These are phyloP conservation scores for Solanum raphanifolium DNA, from an alignment of 257 asterid genomes.

Conservation along the genomic window DNA sequence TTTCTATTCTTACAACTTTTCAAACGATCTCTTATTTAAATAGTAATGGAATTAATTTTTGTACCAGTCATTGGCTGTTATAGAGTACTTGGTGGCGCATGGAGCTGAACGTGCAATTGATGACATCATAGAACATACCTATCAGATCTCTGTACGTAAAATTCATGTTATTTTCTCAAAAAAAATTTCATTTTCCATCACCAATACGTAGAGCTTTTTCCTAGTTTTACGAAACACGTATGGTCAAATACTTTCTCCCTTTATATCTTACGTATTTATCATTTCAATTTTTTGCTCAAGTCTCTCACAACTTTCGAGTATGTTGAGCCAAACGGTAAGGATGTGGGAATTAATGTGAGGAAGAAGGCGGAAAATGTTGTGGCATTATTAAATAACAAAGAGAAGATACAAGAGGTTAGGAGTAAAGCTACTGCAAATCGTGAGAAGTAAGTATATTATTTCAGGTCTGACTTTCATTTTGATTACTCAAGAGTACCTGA, in stretches of 20 bases:
- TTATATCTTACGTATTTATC: background rate
- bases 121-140: slow-evolving; percentile 87
- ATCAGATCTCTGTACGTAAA: slow-evolving; percentile 76
- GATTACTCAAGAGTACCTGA: background rate
- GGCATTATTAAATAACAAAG: slow-evolving; percentile 71
- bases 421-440: slow-evolving; percentile 79
- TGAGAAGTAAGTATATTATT: slow-evolving; percentile 58
- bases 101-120: slow-evolving; percentile 98
- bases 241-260: background rate
- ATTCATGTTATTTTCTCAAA: slow-evolving; percentile 7
- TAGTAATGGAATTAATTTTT: slow-evolving; percentile 4
- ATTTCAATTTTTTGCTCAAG: slow-evolving; percentile 26
- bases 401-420: slow-evolving; percentile 80
- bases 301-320: slow-evolving; percentile 83
- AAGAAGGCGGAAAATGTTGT: slow-evolving; percentile 83
- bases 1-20: slow-evolving; percentile 3
- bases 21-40: background rate
- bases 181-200: background rate
- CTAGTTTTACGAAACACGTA: background rate
- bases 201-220: background rate
- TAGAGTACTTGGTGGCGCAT: slow-evolving; percentile 93
- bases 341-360: slow-evolving; percentile 78
- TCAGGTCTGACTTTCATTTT: slow-evolving; percentile 2
- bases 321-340: slow-evolving; percentile 87
- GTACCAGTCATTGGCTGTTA: slow-evolving; percentile 70